Conservation (phyloP, 2,329 filamentous ascomycete species). For the Calonectria fujianensis region DNA sequence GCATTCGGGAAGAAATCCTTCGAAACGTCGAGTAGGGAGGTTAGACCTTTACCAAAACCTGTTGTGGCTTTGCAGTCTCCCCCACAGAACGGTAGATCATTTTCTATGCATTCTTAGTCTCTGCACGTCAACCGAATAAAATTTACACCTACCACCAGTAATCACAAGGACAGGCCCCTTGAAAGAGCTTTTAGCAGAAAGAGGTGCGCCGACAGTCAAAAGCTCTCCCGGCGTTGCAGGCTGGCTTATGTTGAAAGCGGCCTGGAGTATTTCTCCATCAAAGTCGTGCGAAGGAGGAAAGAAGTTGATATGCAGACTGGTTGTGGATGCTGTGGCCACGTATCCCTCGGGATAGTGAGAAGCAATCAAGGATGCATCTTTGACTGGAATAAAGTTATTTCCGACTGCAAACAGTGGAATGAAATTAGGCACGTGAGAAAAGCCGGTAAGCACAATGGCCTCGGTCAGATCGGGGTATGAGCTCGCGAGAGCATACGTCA, state of each 20-base stretch:
- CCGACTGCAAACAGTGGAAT: conserved; percentile 65
- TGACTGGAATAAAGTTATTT: conserved; percentile 68
- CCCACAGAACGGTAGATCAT: conserved; percentile 76
- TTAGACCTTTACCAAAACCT: conserved; percentile 58
- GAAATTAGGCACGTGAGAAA: conserved; percentile 69
- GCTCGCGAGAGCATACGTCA: conserved; percentile 73
- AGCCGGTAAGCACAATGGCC: conserved; percentile 77
- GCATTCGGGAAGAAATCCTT: conserved; percentile 65
- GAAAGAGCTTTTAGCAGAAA: conserved; percentile 62
- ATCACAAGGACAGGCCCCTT: conserved; percentile 75
- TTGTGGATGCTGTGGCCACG: conserved; percentile 66
- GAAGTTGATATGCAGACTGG: conserved; percentile 72
- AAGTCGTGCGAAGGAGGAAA: conserved; percentile 70
- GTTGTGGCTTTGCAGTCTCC: conserved; percentile 73
- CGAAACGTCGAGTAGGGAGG: conserved; percentile 65
- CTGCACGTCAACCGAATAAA: not conserved
- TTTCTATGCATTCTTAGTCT: conserved; percentile 55
- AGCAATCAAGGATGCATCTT: conserved; percentile 53
- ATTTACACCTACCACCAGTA: conserved; percentile 69
- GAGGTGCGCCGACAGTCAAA: conserved; percentile 69
- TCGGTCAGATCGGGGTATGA: conserved; percentile 72
- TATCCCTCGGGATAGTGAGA: conserved; percentile 69
- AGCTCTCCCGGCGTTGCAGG: conserved; percentile 77
- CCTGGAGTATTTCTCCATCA: conserved; percentile 70
- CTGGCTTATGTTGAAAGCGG: conserved; percentile 68